Percentiles rank a stretch among this genome's conserved stretches.
Evolutionary conservation across 192 early-diverging fungal genomes (phyloP).

Genomic region (Entrophospora sp.): DNA sequence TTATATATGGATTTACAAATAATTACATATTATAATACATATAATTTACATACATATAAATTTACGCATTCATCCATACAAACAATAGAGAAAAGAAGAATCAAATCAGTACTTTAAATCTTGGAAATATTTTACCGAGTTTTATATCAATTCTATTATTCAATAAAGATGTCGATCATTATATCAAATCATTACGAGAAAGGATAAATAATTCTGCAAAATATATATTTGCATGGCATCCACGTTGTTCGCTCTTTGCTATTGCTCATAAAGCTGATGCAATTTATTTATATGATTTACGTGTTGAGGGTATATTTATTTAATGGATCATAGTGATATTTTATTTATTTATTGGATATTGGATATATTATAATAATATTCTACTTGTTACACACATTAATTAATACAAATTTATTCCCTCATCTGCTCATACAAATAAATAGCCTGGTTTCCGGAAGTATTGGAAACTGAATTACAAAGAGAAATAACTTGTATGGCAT

Average conservation of each 20-base stretch:
- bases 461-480: conserved; percentile 19
- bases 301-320: background rate
- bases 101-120: background rate
- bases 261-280: conserved; percentile 14
- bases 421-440: background rate
- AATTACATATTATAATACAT: background rate
- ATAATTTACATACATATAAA: background rate
- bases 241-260: conserved; percentile 13
- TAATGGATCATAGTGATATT: too few species aligned
- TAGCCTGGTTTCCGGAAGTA: conserved; percentile 18
- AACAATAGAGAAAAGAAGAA: background rate
- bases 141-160: background rate
- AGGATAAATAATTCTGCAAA: background rate
- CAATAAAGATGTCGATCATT: background rate
- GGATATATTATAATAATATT: too few species aligned
- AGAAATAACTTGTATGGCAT: conserved; percentile 17
- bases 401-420: too few species aligned
- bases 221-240: conserved; percentile 10
- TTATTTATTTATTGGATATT: too few species aligned
- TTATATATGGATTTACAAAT: background rate
- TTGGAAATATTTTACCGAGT: background rate
- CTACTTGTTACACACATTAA: too few species aligned
- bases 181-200: background rate
- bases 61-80: too few species aligned
- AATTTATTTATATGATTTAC: conserved; percentile 20